Base-by-base conservation (phyloP, 2,329 filamentous ascomycete species). In the Colletotrichum lindemuthianum region DNA sequence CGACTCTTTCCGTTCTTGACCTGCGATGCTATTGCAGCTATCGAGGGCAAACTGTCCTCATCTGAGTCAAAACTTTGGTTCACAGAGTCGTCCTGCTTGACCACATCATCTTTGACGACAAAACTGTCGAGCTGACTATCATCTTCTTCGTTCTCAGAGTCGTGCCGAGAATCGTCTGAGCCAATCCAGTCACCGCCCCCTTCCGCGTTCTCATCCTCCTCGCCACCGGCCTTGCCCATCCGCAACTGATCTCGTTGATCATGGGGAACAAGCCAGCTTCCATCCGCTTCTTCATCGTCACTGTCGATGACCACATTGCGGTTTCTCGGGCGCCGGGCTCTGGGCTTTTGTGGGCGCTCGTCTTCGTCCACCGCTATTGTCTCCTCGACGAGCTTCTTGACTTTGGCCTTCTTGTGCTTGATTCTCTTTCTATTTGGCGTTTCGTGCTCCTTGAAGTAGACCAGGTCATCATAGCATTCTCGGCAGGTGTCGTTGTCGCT, bases 151-250 rank as follows among this genome's bases (percentile, higher is more conserved):
- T 82, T 81, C 33, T 86, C 87, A 8, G 84, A 86, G 3, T 85
- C 83, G 43, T 81, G 77, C 11, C 78, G 76, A 0, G 90, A 92
- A 71, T 96, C 91, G 36, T 91, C 88, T 0, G 90, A 88, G 41
- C 86, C 86, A 53, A 97, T 82, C 74, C 88, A 92, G 60, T 96
- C 92, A 24, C 93, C 94, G 4, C 90, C 92, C 2, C 93, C 93
- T 73, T 97, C 94, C 2, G 91, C 92, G 73, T 97, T 88, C 75
- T 97, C 93, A 67, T 97, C 92, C 56, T 93, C 91, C n/a, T 88
- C 86, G 4, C 92, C 92, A n/a, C 92, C 93, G 48, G 92, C 91
- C 73, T 89, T 91, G 51, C 91, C 92, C 13, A 94, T 82, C n/a
- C 82, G 81, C 4, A 89, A 73, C 1, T 82, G 73, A 0, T 84